A percentile compares a stretch with the other conserved stretches of the same genome.
Conservation (phyloP, 2,329 filamentous ascomycete species). For the Diaporthe sp. region DNA sequence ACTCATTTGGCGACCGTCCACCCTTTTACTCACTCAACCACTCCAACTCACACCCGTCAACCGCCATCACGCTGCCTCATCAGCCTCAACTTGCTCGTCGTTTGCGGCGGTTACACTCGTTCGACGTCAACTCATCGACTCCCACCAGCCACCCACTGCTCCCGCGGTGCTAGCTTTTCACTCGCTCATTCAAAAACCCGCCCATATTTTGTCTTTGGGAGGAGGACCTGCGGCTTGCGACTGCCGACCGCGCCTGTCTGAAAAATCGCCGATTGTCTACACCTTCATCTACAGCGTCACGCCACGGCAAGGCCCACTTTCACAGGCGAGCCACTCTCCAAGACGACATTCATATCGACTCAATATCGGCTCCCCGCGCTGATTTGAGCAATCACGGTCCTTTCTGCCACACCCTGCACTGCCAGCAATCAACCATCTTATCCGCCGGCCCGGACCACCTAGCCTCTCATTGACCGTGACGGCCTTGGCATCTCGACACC, state of each 20-base stretch:
- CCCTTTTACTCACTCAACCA: conserved; percentile 12
- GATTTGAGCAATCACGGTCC: conserved; percentile 36
- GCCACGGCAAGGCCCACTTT: conserved; percentile 27
- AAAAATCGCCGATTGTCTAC: conserved; percentile 28
- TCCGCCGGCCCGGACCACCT: conserved; percentile 40
- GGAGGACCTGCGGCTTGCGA: conserved; percentile 13
- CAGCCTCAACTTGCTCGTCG: conserved; percentile 22
- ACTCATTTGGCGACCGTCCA: conserved; percentile 2
- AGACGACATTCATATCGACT: conserved; percentile 9
- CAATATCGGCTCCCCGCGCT: conserved; percentile 22
- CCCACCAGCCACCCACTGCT: conserved; percentile 16
- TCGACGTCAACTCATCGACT: background rate
- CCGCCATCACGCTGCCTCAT: conserved; percentile 11
- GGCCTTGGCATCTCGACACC: conserved; percentile 17
- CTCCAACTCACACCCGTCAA: conserved; percentile 10
- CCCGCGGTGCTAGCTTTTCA: conserved; percentile 6
- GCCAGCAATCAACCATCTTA: conserved; percentile 28
- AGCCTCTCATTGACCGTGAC: conserved; percentile 32
- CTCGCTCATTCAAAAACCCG: conserved; percentile 11
- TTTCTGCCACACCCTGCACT: conserved; percentile 31
- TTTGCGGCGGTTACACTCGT: conserved; percentile 36
- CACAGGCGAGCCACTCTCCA: conserved; percentile 17
- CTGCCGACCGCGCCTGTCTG: conserved; percentile 25
- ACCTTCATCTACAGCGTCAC: conserved; percentile 26
- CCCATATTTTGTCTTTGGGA: conserved; percentile 11